Conservation (phyloP, 2,329 filamentous ascomycete genomes). For the Teratosphaeriaceae sp. region DNA sequence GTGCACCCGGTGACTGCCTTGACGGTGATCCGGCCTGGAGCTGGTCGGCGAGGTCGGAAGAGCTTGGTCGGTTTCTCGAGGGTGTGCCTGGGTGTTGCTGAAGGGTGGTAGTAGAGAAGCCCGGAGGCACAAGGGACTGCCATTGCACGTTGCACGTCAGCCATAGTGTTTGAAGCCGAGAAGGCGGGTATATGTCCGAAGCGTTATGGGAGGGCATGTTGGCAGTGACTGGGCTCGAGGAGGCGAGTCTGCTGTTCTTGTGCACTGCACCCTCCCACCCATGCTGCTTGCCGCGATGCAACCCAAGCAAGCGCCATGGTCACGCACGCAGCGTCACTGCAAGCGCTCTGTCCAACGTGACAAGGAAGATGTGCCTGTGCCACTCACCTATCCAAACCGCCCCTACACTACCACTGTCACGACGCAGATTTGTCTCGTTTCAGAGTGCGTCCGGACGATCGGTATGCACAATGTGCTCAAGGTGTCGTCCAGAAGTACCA, state of each 20-base stretch:
- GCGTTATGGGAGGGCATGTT: not conserved
- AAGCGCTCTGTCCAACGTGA: not conserved
- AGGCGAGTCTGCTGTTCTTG: not conserved
- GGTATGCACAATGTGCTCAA: too few species aligned
- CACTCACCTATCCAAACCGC: not conserved
- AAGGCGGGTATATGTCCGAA: not conserved
- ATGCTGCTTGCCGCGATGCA: not conserved
- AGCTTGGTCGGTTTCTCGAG: constrained; percentile 16
- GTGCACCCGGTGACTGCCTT: constrained; percentile 41
- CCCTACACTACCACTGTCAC: too few species aligned
- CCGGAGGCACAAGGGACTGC: constrained; percentile 8
- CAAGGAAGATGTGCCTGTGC: not conserved
- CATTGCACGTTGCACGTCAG: constrained; percentile 3
- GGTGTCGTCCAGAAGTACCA: too few species aligned
- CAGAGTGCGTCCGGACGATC: not conserved
- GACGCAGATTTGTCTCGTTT: not conserved
- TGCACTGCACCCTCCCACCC: not conserved
- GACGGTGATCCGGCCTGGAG: constrained; percentile 53
- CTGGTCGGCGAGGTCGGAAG: constrained; percentile 46
- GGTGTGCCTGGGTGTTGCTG: constrained; percentile 1
- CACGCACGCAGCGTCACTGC: constrained; percentile 1
- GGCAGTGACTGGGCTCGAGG: not conserved
- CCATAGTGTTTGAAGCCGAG: constrained; percentile 1
- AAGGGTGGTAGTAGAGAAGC: constrained; percentile 11
- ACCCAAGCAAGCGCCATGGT: constrained; percentile 3